A percentile compares a stretch with the other conserved stretches of the same genome.
These are phyloP conservation scores for Hibiscus mutabilis DNA, from an alignment of 345 rosid genomes.

Conservation along the genomic window DNA sequence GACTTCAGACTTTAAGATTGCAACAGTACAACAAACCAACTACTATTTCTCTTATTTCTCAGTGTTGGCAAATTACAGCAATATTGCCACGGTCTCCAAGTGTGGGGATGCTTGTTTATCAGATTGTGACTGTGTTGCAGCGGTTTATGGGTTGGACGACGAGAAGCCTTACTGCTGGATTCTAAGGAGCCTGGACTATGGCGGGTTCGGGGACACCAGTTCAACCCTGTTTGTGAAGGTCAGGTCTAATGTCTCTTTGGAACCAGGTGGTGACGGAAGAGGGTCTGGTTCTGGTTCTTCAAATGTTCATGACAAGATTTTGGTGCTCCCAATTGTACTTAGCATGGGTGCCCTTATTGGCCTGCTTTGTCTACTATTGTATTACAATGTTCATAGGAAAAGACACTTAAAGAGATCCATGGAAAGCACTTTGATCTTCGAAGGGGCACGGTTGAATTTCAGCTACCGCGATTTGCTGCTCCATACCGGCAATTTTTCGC, in stretches of 20 bases:
- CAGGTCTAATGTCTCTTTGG: constrained; percentile 37
- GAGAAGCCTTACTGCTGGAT: constrained; percentile 93
- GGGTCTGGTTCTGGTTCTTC: constrained; percentile 18
- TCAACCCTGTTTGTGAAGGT: constrained; percentile 72
- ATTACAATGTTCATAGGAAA: constrained; percentile 51
- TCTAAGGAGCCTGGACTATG: constrained; percentile 58
- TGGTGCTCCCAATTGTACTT: constrained; percentile 56
- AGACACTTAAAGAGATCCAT: constrained; percentile 43
- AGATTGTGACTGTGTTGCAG: constrained; percentile 76
- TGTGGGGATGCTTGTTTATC: constrained; percentile 77
- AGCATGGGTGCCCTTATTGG: constrained; percentile 52
- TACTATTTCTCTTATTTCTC: constrained; percentile 64
- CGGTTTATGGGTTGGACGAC: constrained; percentile 81
- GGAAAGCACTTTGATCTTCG: constrained; percentile 46
- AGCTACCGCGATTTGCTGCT: constrained; percentile 64
- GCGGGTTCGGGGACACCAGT: constrained; percentile 73
- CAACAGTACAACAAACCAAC: constrained; percentile 62
- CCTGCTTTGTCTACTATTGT: constrained; percentile 58
- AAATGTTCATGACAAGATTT: constrained; percentile 28
- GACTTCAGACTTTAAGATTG: constrained; percentile 35
- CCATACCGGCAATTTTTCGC: constrained; percentile 55
- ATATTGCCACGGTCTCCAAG: constrained; percentile 35
- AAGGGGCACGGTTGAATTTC: constrained; percentile 65
- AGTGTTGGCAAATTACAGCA: constrained; percentile 63
- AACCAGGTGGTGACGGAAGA: not conserved